Conservation (phyloP, 768 basidiomycete species). For the Boletus sp. region DNA sequence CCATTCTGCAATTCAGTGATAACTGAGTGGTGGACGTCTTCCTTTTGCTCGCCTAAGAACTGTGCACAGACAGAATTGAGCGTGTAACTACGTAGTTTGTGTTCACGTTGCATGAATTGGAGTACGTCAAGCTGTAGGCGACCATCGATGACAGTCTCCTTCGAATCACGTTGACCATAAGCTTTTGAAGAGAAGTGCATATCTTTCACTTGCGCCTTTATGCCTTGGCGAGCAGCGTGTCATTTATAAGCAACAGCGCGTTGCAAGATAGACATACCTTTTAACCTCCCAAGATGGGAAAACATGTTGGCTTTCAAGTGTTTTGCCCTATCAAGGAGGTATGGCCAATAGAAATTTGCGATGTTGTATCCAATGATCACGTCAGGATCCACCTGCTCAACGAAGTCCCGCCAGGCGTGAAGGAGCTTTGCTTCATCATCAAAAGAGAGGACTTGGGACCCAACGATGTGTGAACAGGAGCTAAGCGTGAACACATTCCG, state of each 20-base stretch:
- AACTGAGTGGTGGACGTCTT: conserved; percentile 97
- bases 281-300: conserved; percentile 72
- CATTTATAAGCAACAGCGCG: background rate
- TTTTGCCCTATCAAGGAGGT: conserved; percentile 89
- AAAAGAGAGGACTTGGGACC: conserved; percentile 92
- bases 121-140: conserved; percentile 93
- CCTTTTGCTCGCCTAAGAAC: conserved; percentile 98
- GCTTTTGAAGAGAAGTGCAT: conserved; percentile 99
- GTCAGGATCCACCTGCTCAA: conserved; percentile 90
- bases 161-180: conserved; percentile 95
- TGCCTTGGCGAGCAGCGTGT: conserved; percentile 43
- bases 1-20: conserved; percentile 98
- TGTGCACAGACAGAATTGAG: conserved; percentile 98
- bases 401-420: conserved; percentile 83
- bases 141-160: conserved; percentile 88
- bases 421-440: conserved; percentile 74
- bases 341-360: conserved; percentile 92
- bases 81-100: conserved; percentile 95
- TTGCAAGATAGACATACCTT: conserved; percentile 43
- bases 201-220: conserved; percentile 79
- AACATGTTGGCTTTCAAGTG: conserved; percentile 71
- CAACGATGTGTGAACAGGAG: conserved; percentile 91
- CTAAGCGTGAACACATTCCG: conserved; percentile 96
- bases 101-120: conserved; percentile 98
- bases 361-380: conserved; percentile 97